Conservation (phyloP, 1,284 basidiomycete genomes). For the Tylopilus orsonianus region DNA sequence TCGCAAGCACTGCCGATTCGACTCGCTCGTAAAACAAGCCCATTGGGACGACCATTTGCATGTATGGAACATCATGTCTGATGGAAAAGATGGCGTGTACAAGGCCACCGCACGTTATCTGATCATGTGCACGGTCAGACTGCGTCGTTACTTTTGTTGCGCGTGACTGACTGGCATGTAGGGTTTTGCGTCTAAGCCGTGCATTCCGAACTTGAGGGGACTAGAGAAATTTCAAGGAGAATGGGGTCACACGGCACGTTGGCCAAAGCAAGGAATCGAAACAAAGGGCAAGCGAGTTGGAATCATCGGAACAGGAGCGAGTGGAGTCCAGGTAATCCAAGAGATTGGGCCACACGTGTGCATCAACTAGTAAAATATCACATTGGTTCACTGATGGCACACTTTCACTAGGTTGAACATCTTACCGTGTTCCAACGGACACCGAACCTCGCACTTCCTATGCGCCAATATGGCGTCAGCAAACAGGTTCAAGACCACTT, state of each 20-base stretch:
- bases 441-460: slow-evolving; percentile 14
- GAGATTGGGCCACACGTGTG: slow-evolving; percentile 17
- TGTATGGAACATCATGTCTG: slow-evolving; percentile 10
- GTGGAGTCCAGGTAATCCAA: slow-evolving; percentile 19
- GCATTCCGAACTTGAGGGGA: slow-evolving; percentile 14
- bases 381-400: no score
- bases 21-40: slow-evolving; percentile 10
- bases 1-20: slow-evolving; percentile 19
- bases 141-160: not conserved
- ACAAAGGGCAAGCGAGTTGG: slow-evolving; percentile 18
- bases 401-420: slow-evolving; percentile 8
- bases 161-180: not conserved
- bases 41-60: slow-evolving; percentile 19
- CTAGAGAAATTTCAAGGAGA: slow-evolving; percentile 12
- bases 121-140: slow-evolving; percentile 18
- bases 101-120: slow-evolving; percentile 15
- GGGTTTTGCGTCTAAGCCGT: slow-evolving; percentile 18
- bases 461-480: slow-evolving; percentile 12
- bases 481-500: slow-evolving; percentile 14
- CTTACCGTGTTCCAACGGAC: slow-evolving; percentile 23
- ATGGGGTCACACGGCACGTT: slow-evolving; percentile 14
- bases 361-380: no score
- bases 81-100: slow-evolving; percentile 15
- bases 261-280: slow-evolving; percentile 19
- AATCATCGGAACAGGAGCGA: slow-evolving; percentile 22